Evolutionary conservation across 345 rosid genomes (phyloP).

Genomic region (Camelina neglecta): DNA sequence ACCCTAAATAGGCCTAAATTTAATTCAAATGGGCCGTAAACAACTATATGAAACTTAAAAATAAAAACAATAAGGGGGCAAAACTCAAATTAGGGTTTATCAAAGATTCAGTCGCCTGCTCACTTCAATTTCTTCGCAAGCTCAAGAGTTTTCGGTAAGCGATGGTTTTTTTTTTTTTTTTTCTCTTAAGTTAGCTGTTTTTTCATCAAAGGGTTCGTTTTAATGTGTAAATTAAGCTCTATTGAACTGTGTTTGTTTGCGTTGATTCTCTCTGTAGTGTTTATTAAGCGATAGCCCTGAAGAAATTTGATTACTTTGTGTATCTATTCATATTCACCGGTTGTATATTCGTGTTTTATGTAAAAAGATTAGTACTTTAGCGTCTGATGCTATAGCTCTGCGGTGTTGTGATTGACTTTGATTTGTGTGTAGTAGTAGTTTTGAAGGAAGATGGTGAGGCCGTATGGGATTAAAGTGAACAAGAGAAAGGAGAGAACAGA

Average conservation of each 20-base stretch:
- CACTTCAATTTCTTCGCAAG: conserved; percentile 19
- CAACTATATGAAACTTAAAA: not conserved
- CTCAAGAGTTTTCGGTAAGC: conserved; percentile 23
- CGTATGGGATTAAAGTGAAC: conserved; percentile 61
- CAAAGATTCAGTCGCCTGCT: conserved; percentile 14
- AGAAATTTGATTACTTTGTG: not conserved
- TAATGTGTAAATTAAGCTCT: not conserved
- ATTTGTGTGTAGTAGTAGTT: not conserved
- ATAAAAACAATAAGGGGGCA: not conserved
- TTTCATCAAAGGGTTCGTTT: not conserved
- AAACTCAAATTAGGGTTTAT: conserved; percentile 39
- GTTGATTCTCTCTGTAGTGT: conserved; percentile 8
- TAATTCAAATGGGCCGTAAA: not conserved
- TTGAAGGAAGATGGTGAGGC: conserved; percentile 62
- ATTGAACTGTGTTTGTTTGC: conserved; percentile 11
- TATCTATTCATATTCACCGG: not conserved
- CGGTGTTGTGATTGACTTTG: conserved; percentile 9
- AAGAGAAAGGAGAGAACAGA: conserved; percentile 69
- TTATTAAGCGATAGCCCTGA: not conserved
- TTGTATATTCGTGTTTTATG: not conserved
- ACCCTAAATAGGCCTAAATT: conserved; percentile 13
- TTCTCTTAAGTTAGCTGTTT: not conserved
- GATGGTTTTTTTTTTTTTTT: not conserved
- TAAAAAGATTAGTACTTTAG: conserved; percentile 7
- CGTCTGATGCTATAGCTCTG: not conserved